Evolutionary conservation across 2,329 filamentous ascomycete species (phyloP).

Genomic region (Fusarium phyllophilum): DNA sequence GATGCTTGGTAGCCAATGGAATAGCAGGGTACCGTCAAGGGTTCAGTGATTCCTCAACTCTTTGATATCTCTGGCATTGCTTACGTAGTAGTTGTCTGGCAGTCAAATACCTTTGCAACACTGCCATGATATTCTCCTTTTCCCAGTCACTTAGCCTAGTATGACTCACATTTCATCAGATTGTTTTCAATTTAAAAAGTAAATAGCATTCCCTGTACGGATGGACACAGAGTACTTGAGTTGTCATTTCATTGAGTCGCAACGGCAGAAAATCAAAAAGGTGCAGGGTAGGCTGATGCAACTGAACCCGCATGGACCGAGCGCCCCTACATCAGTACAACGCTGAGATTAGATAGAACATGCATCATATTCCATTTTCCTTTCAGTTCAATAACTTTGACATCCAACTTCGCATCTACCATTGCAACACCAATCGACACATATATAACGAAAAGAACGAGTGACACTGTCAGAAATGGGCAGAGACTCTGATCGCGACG

Average conservation of each 20-base stretch:
- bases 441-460: not conserved
- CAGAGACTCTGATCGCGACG: conserved; percentile 24
- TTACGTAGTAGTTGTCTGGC: too few relatives aligned
- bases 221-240: not conserved
- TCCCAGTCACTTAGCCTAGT: too few relatives aligned
- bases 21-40: not conserved
- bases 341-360: conserved; percentile 20
- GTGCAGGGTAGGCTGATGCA: conserved; percentile 19
- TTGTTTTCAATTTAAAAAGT: too few relatives aligned
- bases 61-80: not conserved
- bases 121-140: not conserved
- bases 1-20: not conserved
- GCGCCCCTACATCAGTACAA: conserved; percentile 8
- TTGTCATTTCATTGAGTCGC: not conserved
- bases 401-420: not conserved
- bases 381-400: not conserved
- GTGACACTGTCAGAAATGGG: conserved; percentile 17
- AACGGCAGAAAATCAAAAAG: conserved; percentile 26
- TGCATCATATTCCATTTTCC: conserved; percentile 4
- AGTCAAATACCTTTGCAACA: not conserved
- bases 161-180: too few relatives aligned
- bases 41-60: not conserved
- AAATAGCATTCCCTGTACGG: not conserved
- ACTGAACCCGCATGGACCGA: conserved; percentile 15
- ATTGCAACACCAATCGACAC: not conserved